A percentile compares a stretch with the other conserved stretches of the same genome.
These are phyloP conservation scores for Scenedesmus sp. DNA, from an alignment of 163 green algal genomes.

Conservation along the genomic window DNA sequence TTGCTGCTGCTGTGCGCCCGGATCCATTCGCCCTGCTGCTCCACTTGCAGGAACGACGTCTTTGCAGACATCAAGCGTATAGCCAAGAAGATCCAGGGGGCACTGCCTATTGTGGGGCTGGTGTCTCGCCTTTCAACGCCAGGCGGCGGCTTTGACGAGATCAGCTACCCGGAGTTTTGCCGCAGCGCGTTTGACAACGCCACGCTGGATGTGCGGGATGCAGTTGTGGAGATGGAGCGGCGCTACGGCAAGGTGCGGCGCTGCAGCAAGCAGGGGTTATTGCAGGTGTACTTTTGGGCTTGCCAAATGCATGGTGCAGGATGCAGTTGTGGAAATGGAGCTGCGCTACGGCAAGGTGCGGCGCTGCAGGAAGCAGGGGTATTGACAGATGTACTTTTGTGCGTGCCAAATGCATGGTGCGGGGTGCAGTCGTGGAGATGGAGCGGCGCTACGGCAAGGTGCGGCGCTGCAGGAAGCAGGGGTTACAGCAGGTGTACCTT, in stretches of 20 bases:
- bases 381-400: slow-evolving; percentile 60
- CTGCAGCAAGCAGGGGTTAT: slow-evolving; percentile 64
- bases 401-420: slow-evolving; percentile 58
- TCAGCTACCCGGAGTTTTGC: slow-evolving; percentile 85
- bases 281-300: slow-evolving; percentile 72
- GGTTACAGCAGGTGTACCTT: slow-evolving; percentile 79
- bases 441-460: slow-evolving; percentile 76
- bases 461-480: neutral
- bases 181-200: slow-evolving; percentile 75
- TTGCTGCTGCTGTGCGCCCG: no score
- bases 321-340: slow-evolving; percentile 51
- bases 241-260: slow-evolving; percentile 67
- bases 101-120: slow-evolving; percentile 79
- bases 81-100: slow-evolving; percentile 80
- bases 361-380: no score
- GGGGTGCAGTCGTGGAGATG: slow-evolving; percentile 61
- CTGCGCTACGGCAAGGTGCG: neutral
- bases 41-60: slow-evolving; percentile 13
- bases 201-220: slow-evolving; percentile 52
- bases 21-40: no score
- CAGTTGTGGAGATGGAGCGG: slow-evolving; percentile 71
- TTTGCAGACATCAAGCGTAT: slow-evolving; percentile 68
- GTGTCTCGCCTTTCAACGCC: slow-evolving; percentile 72
- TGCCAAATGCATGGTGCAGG: slow-evolving; percentile 55
- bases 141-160: slow-evolving; percentile 81